Evolutionary conservation across 2,329 filamentous ascomycete species (phyloP), one percentile per base, ranked within the genome.

Genomic region (Colletotrichum graminicola): DNA sequence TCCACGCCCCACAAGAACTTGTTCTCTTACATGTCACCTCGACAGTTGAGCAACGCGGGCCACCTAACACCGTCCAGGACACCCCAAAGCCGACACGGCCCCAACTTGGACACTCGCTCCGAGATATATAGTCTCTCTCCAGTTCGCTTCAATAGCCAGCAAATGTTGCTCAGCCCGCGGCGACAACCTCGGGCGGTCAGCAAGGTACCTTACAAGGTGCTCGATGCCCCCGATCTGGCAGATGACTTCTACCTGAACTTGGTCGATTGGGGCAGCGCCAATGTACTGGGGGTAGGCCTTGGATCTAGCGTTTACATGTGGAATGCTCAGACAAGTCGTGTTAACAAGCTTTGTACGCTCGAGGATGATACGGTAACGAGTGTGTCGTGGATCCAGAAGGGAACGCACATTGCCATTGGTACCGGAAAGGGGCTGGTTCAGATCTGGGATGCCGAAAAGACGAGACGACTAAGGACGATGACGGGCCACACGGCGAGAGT

Each of bases 191-290:
- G 96, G 75, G 92, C 94, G 39, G 94, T 99, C 26, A 95, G 94
- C 81, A 98, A 98, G 80, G 95, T 98, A 0, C 96, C 96, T 0
- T 99, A 97, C 83, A 99, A 99, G 82, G 96, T 99, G 1, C 86
- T 99, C 12, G 96, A 99, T 84, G 96, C 96, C 0, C 96, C 96
- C 1, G 96, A 98, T 79, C 84, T 99, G 56, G 95, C 95, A 36
- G 96, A 99, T 78, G 96, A 99, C 79, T 99, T 98, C 81, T 99
- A 99, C 77, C 86, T 99, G 45, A 99, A 99, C 77, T 85, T 99
- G 34, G 95, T 99, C 3, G 96, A 99, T 78, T 99, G 96, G 96
- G 96, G 96, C 54, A 97, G 94, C 76, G 94, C 93, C 75, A 97
- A 98, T 80, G 92, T 97, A 11, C 87, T 99, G 14, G 96, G 95